These are phyloP conservation scores for Mimosa bimucronata DNA, from an alignment of 306 rosid genomes.

Conservation along the genomic window DNA sequence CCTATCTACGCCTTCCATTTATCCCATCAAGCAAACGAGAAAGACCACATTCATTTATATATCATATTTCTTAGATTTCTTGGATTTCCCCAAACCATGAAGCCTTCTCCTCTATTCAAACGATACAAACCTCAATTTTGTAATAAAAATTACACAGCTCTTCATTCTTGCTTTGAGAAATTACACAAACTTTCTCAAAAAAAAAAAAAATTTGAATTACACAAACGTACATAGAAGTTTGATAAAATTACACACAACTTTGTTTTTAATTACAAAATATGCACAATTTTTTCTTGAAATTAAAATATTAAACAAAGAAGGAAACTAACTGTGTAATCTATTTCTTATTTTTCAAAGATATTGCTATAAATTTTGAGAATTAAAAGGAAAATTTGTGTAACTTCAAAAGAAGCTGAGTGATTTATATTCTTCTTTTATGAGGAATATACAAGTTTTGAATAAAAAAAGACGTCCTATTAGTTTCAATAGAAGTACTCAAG, in stretches of 20 bases:
- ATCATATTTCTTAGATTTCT: background rate
- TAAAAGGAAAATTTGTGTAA: background rate
- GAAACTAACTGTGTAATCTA: background rate
- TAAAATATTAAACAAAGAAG: background rate
- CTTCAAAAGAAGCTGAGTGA: background rate
- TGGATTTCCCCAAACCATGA: background rate
- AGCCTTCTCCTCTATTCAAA: background rate
- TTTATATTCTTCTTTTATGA: background rate
- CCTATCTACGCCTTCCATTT: background rate
- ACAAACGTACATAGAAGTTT: background rate
- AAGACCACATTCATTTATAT: no score
- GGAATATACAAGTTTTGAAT: background rate
- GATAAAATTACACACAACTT: background rate
- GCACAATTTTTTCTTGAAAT: background rate
- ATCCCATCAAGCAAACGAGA: background rate
- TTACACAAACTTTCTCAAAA: background rate
- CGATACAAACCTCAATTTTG: background rate
- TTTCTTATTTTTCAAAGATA: background rate
- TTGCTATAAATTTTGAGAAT: background rate
- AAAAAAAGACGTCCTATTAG: background rate
- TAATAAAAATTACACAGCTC: background rate
- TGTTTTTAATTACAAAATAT: background rate
- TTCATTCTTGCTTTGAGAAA: background rate
- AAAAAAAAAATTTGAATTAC: background rate
- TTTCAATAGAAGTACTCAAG: background rate